phyloP scores from a whole-genome alignment of 176 grass and related monocot species.

The Phoenix dactylifera region DNA sequence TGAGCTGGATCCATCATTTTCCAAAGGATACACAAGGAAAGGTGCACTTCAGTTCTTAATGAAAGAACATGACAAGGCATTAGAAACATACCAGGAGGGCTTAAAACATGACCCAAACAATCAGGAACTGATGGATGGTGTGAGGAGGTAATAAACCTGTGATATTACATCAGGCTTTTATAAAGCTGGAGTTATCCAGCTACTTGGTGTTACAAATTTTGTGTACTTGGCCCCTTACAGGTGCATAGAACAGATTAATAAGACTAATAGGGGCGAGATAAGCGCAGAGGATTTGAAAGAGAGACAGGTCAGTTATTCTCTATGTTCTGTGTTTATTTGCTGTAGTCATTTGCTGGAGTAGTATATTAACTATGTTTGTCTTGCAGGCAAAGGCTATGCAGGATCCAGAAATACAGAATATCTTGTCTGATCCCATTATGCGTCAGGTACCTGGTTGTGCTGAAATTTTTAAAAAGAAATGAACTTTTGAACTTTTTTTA shows the following conservation, averaged over 20 bases:
- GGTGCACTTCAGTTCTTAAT: constrained; percentile 97
- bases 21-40: constrained; percentile 93
- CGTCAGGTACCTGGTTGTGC: constrained; percentile 39
- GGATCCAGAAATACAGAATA: constrained; percentile 88
- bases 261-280: no score
- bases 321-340: no score
- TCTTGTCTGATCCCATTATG: constrained; percentile 79
- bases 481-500: no score
- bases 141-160: constrained; percentile 42
- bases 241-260: no score
- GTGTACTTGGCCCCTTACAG: no score
- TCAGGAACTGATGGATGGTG: constrained; percentile 67
- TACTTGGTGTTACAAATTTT: no score
- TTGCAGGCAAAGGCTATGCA: constrained; percentile 75
- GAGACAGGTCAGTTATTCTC: no score
- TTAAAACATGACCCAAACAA: constrained; percentile 89
- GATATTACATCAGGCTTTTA: no score
- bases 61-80: constrained; percentile 96
- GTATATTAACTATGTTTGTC: not conserved
- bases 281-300: no score
- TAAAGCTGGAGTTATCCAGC: no score
- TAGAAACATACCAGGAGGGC: constrained; percentile 94
- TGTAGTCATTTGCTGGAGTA: no score
- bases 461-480: no score
- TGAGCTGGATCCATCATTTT: constrained; percentile 84